These are phyloP conservation scores for Eremothecium gossypii DNA, from an alignment of 1,139 yeast species.

Conservation along the genomic window DNA sequence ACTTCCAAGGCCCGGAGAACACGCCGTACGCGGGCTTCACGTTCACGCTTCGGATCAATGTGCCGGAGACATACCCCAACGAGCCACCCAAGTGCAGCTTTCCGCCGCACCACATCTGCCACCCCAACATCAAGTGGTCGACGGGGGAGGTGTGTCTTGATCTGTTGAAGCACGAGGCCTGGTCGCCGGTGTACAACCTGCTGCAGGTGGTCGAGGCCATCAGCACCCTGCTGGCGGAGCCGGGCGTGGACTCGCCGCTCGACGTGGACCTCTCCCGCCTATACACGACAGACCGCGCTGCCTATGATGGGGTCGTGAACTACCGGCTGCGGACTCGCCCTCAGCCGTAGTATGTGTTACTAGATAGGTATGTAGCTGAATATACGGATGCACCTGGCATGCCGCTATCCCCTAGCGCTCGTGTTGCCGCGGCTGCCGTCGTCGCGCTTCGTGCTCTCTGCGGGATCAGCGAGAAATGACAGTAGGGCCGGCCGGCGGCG, in stretches of 20 bases:
- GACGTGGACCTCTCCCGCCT: slow-evolving; percentile 82
- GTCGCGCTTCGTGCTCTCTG: no score
- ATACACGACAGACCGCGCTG: slow-evolving; percentile 43
- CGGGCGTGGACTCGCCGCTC: slow-evolving; percentile 81
- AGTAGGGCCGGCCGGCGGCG: slow-evolving; percentile 7
- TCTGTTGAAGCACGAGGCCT: slow-evolving; percentile 47
- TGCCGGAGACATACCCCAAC: slow-evolving; percentile 55
- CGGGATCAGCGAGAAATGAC: no score
- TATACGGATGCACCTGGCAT: no score
- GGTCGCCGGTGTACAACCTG: slow-evolving; percentile 91
- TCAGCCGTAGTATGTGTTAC: background rate
- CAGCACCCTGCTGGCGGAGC: slow-evolving; percentile 56
- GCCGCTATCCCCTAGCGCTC: background rate
- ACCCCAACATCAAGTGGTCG: slow-evolving; percentile 60
- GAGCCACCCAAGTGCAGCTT: slow-evolving; percentile 61
- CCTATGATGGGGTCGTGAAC: slow-evolving; percentile 53
- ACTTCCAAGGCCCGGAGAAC: slow-evolving; percentile 47
- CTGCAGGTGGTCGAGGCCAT: slow-evolving; percentile 64
- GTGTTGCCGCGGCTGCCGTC: slow-evolving; percentile 5
- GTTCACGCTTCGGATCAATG: slow-evolving; percentile 47
- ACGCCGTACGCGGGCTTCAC: slow-evolving; percentile 47
- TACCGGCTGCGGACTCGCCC: slow-evolving; percentile 29
- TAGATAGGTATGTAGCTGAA: no score
- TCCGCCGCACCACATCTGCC: slow-evolving; percentile 44
- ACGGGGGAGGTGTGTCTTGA: slow-evolving; percentile 85